These are phyloP conservation scores for Erodium texanum DNA, from an alignment of 441 rosid species.

Conservation along the genomic window DNA sequence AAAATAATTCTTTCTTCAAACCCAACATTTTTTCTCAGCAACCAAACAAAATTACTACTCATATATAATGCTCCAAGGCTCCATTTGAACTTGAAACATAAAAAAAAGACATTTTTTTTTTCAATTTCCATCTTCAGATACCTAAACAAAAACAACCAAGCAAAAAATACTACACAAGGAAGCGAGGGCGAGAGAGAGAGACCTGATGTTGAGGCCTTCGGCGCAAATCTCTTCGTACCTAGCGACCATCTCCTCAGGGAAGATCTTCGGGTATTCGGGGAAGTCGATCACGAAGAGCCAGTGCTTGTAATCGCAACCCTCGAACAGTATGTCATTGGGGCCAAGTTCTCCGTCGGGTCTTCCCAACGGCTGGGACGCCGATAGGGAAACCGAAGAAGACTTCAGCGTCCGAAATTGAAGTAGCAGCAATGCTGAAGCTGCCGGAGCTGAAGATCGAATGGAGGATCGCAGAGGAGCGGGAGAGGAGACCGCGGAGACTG, in stretches of 20 bases:
- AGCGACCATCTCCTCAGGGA: constrained; percentile 61
- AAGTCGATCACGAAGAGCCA: constrained; percentile 71
- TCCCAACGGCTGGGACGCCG: constrained; percentile 22
- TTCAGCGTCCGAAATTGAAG: constrained; percentile 22
- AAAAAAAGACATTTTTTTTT: neutral
- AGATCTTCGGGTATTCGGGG: constrained; percentile 39
- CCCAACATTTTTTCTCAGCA: neutral
- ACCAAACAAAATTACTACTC: neutral
- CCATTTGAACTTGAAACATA: neutral
- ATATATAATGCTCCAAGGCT: neutral
- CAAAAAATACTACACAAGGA: too few species aligned
- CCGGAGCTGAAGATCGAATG: neutral
- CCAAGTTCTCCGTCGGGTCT: constrained; percentile 60
- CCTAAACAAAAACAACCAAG: too few species aligned
- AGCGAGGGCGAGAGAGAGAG: neutral
- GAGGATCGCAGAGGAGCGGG: constrained; percentile 10
- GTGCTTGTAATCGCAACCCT: constrained; percentile 70
- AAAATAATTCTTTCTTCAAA: too few species aligned
- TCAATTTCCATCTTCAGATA: too few species aligned
- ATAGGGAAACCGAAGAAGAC: constrained; percentile 21
- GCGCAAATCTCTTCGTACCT: constrained; percentile 60
- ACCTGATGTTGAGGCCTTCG: constrained; percentile 53
- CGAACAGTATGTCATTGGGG: constrained; percentile 52
- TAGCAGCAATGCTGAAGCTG: neutral
- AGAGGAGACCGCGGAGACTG: neutral